Evolutionary conservation across 2,329 filamentous ascomycete genomes (phyloP).

Genomic region (Calonectria crousiana): DNA sequence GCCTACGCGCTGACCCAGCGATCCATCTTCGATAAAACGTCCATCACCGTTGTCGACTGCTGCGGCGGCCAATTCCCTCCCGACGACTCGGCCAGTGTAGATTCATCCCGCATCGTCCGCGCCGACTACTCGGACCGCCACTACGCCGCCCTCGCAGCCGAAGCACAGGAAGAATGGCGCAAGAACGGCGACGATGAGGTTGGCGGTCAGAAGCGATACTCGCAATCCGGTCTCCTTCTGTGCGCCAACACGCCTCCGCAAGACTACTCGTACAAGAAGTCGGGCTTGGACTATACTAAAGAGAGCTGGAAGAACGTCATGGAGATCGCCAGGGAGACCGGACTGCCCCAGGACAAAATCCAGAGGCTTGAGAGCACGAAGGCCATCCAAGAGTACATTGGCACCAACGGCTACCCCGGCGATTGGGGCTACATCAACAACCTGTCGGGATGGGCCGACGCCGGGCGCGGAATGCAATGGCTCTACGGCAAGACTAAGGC

Average conservation of each 20-base stretch:
- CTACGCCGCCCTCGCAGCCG: constrained; percentile 80
- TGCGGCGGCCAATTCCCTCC: constrained; percentile 69
- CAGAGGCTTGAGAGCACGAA: constrained; percentile 58
- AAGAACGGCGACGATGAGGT: constrained; percentile 66
- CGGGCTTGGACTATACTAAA: constrained; percentile 69
- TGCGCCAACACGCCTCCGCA: constrained; percentile 63
- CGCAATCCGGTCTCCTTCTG: constrained; percentile 76
- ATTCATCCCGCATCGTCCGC: constrained; percentile 74
- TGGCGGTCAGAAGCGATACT: constrained; percentile 75
- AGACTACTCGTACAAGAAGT: constrained; percentile 50
- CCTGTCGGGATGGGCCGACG: constrained; percentile 84
- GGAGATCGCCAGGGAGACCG: constrained; percentile 57
- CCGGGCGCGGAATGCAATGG: constrained; percentile 77
- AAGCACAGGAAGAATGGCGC: constrained; percentile 79
- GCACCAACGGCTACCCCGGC: constrained; percentile 66
- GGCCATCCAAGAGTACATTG: constrained; percentile 59
- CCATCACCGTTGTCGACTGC: constrained; percentile 72
- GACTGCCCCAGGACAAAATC: constrained; percentile 54
- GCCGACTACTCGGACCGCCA: constrained; percentile 84
- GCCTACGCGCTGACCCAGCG: constrained; percentile 78
- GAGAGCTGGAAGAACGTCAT: constrained; percentile 72
- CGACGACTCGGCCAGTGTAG: constrained; percentile 70
- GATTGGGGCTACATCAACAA: constrained; percentile 81
- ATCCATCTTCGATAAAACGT: constrained; percentile 63
- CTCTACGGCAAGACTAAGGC: constrained; percentile 66